Evolutionary conservation across 257 asterid species (phyloP).

Genomic region (Handroanthus guayacan): DNA sequence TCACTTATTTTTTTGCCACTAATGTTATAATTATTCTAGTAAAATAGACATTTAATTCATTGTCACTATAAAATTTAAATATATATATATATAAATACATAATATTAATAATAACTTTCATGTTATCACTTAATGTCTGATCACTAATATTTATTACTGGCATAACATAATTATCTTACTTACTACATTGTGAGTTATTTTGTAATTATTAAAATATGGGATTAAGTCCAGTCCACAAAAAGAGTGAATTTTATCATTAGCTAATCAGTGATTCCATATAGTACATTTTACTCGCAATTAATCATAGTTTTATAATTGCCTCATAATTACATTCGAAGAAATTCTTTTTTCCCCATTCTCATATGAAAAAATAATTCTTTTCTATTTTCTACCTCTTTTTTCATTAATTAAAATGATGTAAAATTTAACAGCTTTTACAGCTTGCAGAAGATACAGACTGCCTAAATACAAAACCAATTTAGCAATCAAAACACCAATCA

Average conservation of each 20-base stretch:
- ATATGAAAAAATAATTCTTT: no score
- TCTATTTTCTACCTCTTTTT: neutral
- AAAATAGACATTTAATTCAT: no score
- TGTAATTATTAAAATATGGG: no score
- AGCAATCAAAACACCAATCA: conserved; percentile 13
- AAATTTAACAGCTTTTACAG: conserved; percentile 3
- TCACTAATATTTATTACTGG: no score
- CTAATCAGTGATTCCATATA: neutral
- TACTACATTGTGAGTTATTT: no score
- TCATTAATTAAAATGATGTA: neutral
- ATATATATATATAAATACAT: no score
- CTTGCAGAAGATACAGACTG: neutral
- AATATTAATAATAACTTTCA: no score
- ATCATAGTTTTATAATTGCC: neutral
- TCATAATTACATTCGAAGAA: neutral
- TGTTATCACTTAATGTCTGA: no score
- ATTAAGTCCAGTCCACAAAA: neutral
- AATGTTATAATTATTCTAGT: no score
- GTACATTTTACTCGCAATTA: neutral
- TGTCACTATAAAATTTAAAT: no score
- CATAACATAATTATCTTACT: no score
- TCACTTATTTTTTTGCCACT: no score
- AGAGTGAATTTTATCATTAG: neutral
- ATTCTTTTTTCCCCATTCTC: neutral
- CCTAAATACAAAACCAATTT: neutral